Conservation (phyloP, 768 basidiomycete species). For the Glaciozyma antarctica region DNA sequence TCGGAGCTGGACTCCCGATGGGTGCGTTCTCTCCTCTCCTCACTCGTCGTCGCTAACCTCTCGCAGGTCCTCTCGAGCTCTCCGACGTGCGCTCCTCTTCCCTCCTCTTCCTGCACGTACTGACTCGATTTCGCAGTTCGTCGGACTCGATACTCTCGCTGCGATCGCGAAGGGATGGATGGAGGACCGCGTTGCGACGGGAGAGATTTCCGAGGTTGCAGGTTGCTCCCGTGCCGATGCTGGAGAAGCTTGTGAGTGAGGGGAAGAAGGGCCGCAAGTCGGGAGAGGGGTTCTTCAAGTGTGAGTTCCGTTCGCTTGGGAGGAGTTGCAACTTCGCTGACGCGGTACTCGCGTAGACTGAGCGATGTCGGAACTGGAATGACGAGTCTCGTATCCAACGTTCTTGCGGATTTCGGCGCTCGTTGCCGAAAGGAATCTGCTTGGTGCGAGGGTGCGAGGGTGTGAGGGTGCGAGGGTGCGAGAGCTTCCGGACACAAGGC, state of each 20-base stretch:
- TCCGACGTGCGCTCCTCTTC: conserved; percentile 15
- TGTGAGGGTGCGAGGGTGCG: no score
- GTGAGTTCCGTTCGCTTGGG: background rate
- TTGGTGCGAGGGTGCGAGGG: no score
- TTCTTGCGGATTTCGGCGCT: no score
- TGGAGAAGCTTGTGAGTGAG: conserved; percentile 41
- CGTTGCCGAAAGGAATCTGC: no score
- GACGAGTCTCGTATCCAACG: no score
- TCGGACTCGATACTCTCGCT: conserved; percentile 41
- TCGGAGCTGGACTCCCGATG: conserved; percentile 40
- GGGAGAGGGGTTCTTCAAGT: conserved; percentile 43
- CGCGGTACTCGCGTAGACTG: no score
- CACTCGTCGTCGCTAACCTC: background rate
- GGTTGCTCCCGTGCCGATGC: conserved; percentile 38
- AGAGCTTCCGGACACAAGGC: no score
- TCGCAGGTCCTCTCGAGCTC: conserved; percentile 40
- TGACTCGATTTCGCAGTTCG: conserved; percentile 35
- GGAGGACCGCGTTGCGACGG: conserved; percentile 38
- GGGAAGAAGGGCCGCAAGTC: conserved; percentile 43
- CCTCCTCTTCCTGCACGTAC: background rate
- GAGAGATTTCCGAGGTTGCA: conserved; percentile 38
- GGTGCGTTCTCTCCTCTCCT: background rate
- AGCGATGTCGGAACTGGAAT: no score
- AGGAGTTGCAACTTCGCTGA: no score
- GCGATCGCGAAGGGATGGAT: conserved; percentile 43